Base-by-base conservation (phyloP, 257 asterid genomes). In the Solanum acaule region DNA sequence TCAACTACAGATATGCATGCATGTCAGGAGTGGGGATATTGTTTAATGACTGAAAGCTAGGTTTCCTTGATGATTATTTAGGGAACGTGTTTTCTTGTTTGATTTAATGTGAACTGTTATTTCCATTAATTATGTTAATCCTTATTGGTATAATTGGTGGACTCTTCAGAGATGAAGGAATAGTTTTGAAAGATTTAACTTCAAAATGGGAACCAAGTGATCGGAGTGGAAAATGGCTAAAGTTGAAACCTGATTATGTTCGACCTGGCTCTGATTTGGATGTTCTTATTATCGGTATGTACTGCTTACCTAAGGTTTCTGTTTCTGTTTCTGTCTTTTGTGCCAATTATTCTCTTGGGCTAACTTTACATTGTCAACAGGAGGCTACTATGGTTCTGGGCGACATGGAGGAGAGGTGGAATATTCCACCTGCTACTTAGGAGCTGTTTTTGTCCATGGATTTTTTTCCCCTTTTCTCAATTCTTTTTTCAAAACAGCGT, bases 141-240 rank as follows among this genome's bases (percentile, higher is more conserved):
- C 81, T 90, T 84, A 88, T 87, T 56, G 72, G 70, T 82, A 29
- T 82, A 49, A 82, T 49, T 82, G 86, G 86, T 46, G 70, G n/a
- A 25, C 44, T 49, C 89, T 77, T 70, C 88, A 97, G 99, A 91
- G 99, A 97, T 88, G 99, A 97, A 92, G 99, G 99, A 81, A 91
- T 97, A 84, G 95, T 97, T 83, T 67, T 97, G 90, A 97, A 97
- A 94, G 98, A 97, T 93, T 96, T 97, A 84, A 90, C 88, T 89
- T 97, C 99, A 88, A 97, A 96, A 92, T 97, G 99, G 99, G 99
- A 97, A 87, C 99, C 99, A 67, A 91, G 98, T 89, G 99, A 97
- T 91, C 94, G 99, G 79, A 97, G 96, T 93, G 98, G 96, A 90
- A 97, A 97, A 95, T 97, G 99, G 99, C 93, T 95, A 84, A 97